Evolutionary conservation across 2,329 filamentous ascomycete species (phyloP).

Genomic region (Pseudogymnoascus sp.): DNA sequence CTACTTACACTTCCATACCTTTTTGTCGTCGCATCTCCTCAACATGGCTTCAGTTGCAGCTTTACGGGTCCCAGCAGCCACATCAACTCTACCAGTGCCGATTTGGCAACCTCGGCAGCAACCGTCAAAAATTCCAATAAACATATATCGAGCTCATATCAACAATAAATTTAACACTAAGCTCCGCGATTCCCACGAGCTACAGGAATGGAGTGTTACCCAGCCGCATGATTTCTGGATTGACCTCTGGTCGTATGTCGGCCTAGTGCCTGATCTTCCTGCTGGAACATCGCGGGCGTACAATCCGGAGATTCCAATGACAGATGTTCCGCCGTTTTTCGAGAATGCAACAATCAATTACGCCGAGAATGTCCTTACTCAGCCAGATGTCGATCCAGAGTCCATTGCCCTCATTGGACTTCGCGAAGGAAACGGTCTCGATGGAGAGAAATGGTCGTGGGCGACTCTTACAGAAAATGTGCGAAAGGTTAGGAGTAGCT

Average conservation of each 20-base stretch:
- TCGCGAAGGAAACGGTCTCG: slow-evolving; percentile 6
- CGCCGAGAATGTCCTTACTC: slow-evolving; percentile 11
- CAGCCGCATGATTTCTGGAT: slow-evolving; percentile 12
- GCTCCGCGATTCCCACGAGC: slow-evolving; percentile 8
- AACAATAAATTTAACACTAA: slow-evolving; percentile 8
- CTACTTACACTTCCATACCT: neutral
- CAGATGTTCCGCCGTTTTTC: slow-evolving; percentile 10
- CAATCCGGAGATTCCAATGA: slow-evolving; percentile 10
- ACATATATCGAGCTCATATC: slow-evolving; percentile 11
- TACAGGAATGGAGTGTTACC: slow-evolving; percentile 10
- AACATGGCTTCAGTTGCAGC: neutral
- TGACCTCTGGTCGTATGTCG: slow-evolving; percentile 11
- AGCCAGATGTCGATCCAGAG: slow-evolving; percentile 5
- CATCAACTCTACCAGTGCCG: neutral
- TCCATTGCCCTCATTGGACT: slow-evolving; percentile 8
- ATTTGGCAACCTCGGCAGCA: slow-evolving; percentile 8
- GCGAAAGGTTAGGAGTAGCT: slow-evolving; percentile 1
- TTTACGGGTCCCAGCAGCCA: neutral
- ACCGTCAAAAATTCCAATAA: slow-evolving; percentile 11
- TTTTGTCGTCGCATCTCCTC: neutral
- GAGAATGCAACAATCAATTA: slow-evolving; percentile 10
- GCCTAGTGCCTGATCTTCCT: slow-evolving; percentile 8
- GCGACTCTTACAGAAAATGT: slow-evolving; percentile 9
- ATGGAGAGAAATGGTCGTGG: slow-evolving; percentile 11
- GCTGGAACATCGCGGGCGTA: slow-evolving; percentile 5